Percentiles rank a stretch among this genome's conserved stretches.
These are phyloP conservation scores for Nakaseomyces kungkrabaensis DNA, from an alignment of 1,139 yeast species.

Conservation along the genomic window DNA sequence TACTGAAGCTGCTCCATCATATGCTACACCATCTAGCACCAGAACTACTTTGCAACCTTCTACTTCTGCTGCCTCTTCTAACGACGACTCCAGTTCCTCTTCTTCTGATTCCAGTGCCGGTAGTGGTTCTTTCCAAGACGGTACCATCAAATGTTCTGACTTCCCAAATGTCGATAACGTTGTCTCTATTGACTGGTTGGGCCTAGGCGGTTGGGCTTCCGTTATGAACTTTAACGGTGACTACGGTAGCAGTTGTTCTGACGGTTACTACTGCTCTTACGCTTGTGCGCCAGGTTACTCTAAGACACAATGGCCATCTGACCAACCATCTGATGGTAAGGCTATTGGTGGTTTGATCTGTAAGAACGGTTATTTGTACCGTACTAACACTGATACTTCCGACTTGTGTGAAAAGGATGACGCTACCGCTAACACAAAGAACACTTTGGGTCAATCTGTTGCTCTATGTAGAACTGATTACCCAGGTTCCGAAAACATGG, in stretches of 20 bases:
- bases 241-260: constrained; percentile 56
- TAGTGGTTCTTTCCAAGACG: constrained; percentile 58
- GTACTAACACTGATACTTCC: constrained; percentile 52
- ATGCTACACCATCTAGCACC: constrained; percentile 20
- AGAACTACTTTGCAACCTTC: constrained; percentile 16
- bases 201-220: constrained; percentile 89
- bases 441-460: constrained; percentile 53
- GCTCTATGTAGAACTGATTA: constrained; percentile 96
- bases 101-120: constrained; percentile 18
- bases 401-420: constrained; percentile 81
- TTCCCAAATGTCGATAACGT: constrained; percentile 95
- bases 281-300: constrained; percentile 97
- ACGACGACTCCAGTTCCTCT: constrained; percentile 13
- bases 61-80: constrained; percentile 12
- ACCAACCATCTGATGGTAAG: constrained; percentile 77
- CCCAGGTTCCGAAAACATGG: constrained; percentile 99
- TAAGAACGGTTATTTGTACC: constrained; percentile 70
- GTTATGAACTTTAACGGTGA: constrained; percentile 56
- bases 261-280: constrained; percentile 92
- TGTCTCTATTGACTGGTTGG: constrained; percentile 68
- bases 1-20: constrained; percentile 7
- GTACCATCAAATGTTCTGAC: constrained; percentile 58
- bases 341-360: constrained; percentile 87
- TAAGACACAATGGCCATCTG: constrained; percentile 90
- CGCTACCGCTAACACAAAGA: constrained; percentile 56